Base-by-base conservation (phyloP, 2,329 filamentous ascomycete species). In the Annulohypoxylon truncatum region DNA sequence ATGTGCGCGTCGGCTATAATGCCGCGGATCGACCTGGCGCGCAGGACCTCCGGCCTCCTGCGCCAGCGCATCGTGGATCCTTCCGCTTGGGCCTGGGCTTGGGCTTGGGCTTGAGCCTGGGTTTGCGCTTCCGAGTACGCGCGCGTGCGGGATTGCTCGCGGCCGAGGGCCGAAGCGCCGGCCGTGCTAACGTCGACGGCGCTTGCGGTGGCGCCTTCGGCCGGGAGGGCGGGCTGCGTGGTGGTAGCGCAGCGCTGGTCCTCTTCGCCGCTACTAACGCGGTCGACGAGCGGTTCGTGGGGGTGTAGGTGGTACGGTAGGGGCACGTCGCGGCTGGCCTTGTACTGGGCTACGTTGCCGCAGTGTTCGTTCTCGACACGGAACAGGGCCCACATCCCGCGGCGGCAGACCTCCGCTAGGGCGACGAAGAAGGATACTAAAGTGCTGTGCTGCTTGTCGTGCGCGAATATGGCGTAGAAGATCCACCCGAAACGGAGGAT, bases 321-420 rank as follows among this genome's bases (percentile, higher is more conserved):
- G 0, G 93, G 93, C 0, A 97, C 87, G 73, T 97, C 94, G 60
- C 95, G 87, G 1, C 90, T 93, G 3, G 96, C 96, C 69, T 96
- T 94, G 84, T 96, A 96, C 71, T 93, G 89, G 15, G 89, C 87
- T 1, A 99, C 95, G 73, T 97, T 97, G 59, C 91, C 90, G 79
- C 94, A 97, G 80, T 99, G 96, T 74, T 99, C 96, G 78, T 99
- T 99, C 79, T 99, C 96, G 24, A 99, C 94, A 40, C 96, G 92
- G 77, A 99, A 92, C 3, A 98, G 83, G 0, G 91, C 90, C 96
- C 96, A 99, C 76, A 97, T 88, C 66, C 93, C 94, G 76, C 96
- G 84, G 29, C 96, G 89, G n/a, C 87, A 84, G 20, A 97, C 88
- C 77, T 99, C 96, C 7, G 90, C 87, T 2, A 97, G 81, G 1